Base-by-base conservation (phyloP, 768 basidiomycete genomes). In the Agrocybe praecox region DNA sequence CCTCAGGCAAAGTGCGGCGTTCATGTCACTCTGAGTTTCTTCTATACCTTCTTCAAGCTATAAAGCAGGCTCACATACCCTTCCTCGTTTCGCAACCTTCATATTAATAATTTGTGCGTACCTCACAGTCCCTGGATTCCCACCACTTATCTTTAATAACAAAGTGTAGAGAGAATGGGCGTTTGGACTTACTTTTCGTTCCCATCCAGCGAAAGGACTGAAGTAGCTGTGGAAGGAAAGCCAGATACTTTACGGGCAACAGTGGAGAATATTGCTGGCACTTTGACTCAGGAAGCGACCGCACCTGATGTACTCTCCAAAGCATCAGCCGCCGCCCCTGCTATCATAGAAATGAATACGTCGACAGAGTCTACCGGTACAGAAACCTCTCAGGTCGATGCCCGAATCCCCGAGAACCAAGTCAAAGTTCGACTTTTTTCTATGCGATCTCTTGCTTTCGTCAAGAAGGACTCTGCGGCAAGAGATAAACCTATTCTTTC, bases 381-480 rank as follows among this genome's bases (percentile, higher is more conserved):
- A 9, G 26, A 29, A 29, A 29, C 26, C 9, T 4, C 9, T 29
- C 26, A 29, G 9, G 26, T 5, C 26, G 26, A 29, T 29, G 10
- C 23, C 5, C 43, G 14, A 21, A 34, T 32, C 4, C n/a, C 24
- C 24, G 40, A 21, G 34, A 19, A 47, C 6, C 19, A 46, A 34
- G 34, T 46, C 32, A 53, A 29, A 9, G 26, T 51, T 52, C 73
- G 76, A 51, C 80, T 81, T 43, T 77, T 86, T 57, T 83, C 80
- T 32, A 76, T 86, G 49, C 80, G 77, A 15, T 56, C 75, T 33
- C 76, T 82, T 61, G 49, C 53, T 32, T 63, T 78, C 65, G 56
- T 71, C 55, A 69, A 69, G 57, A 53, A 63, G 48, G 59, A 71
- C 55, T 58, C 71, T 2, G 21, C 56, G 1, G 23, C 56, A n/a